These are phyloP conservation scores for Quercus variabilis DNA, from an alignment of 306 rosid genomes.

Conservation along the genomic window DNA sequence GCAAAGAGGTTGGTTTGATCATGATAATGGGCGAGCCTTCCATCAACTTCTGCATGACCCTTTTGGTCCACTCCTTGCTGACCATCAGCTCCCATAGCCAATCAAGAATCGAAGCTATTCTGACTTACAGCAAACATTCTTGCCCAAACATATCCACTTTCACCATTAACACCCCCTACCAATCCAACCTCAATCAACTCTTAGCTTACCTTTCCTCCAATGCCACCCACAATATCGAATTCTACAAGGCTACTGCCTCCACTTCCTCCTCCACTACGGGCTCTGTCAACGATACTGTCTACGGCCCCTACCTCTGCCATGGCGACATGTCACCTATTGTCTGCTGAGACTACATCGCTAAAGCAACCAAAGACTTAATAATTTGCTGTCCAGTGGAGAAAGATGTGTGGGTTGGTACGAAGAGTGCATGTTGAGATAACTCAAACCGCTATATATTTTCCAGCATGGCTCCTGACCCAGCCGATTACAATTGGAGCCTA, in stretches of 20 bases:
- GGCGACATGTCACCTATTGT: constrained; percentile 27
- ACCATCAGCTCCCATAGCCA: background rate
- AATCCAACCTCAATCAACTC: constrained; percentile 28
- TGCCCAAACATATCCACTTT: constrained; percentile 26
- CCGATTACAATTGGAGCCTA: too few relatives aligned
- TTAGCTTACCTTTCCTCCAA: constrained; percentile 36
- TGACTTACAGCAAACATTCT: background rate
- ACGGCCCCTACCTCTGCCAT: constrained; percentile 47
- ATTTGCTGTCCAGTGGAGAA: constrained; percentile 16
- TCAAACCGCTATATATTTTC: constrained; percentile 30
- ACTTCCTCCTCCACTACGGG: background rate
- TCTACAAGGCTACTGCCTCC: constrained; percentile 32
- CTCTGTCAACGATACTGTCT: constrained; percentile 7
- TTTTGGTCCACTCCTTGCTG: background rate
- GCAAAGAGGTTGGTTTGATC: background rate
- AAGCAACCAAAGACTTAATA: constrained; percentile 23
- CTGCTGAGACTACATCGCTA: constrained; percentile 38
- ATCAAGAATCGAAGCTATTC: background rate
- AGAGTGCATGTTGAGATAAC: constrained; percentile 40
- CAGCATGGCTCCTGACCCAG: background rate
- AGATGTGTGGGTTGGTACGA: constrained; percentile 48
- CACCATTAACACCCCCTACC: constrained; percentile 33
- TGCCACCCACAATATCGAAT: constrained; percentile 24
- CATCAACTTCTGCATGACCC: background rate
- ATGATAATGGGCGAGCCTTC: background rate